Percentiles rank a stretch among this genome's conserved stretches.
phyloP scores from a whole-genome alignment of 371 early-diverging fungal species.

The Funneliformis caledonium region DNA sequence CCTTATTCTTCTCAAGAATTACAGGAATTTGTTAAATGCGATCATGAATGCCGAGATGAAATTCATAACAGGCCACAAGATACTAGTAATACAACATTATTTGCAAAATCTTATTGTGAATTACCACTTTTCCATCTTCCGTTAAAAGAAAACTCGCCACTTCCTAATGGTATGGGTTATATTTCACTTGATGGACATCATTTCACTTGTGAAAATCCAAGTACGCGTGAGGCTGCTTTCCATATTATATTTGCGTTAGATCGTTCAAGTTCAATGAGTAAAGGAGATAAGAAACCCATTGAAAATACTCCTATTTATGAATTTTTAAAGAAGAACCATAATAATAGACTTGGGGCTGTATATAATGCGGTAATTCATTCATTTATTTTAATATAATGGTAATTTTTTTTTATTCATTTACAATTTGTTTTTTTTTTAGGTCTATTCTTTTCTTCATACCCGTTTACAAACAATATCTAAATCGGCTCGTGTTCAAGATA shows the following conservation, averaged over 20 bases:
- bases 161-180: conserved; percentile 23
- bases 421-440: background rate
- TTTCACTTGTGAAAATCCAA: conserved; percentile 37
- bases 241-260: conserved; percentile 40
- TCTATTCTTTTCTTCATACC: conserved; percentile 35
- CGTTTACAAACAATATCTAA: background rate
- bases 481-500: background rate
- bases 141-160: background rate
- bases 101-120: conserved; percentile 11
- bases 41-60: conserved; percentile 26
- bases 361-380: conserved; percentile 29
- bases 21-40: conserved; percentile 27
- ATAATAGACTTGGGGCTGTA: conserved; percentile 41
- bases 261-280: conserved; percentile 34
- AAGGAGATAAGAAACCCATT: conserved; percentile 21
- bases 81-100: background rate
- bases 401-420: background rate
- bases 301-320: background rate
- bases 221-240: background rate
- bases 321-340: background rate
- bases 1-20: conserved; percentile 29
- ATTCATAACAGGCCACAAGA: background rate
- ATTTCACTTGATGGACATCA: conserved; percentile 40
- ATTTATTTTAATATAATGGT: background rate
- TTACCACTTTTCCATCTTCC: conserved; percentile 23